phyloP scores from a whole-genome alignment of 345 rosid species.

The Adansonia digitata region DNA sequence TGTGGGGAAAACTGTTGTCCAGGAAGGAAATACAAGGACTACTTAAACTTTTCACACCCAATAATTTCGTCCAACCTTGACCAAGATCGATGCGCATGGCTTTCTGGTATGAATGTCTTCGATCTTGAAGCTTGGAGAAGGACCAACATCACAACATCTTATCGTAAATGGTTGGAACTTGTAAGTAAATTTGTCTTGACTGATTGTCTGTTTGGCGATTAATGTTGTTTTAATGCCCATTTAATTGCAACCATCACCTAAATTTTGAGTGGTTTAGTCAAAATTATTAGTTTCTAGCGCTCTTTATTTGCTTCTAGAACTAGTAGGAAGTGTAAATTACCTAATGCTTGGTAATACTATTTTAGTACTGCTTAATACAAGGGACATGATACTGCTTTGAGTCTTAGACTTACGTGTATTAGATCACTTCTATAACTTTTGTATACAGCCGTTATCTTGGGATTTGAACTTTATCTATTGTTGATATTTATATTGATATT shows the following conservation, averaged over 20 bases:
- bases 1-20: slow-evolving; percentile 80
- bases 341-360: not conserved
- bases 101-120: slow-evolving; percentile 77
- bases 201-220: not conserved
- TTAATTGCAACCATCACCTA: too few species aligned
- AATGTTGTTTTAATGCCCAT: not conserved
- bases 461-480: too few species aligned
- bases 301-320: not conserved
- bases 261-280: not conserved
- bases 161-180: slow-evolving; percentile 65
- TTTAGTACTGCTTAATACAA: not conserved
- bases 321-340: not conserved
- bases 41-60: slow-evolving; percentile 81
- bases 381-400: not conserved
- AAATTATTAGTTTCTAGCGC: not conserved
- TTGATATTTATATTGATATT: too few species aligned
- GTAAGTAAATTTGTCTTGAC: slow-evolving; percentile 42
- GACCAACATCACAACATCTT: slow-evolving; percentile 52
- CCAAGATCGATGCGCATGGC: slow-evolving; percentile 67
- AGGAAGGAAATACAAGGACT: slow-evolving; percentile 70
- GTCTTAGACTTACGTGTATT: not conserved
- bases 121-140: slow-evolving; percentile 90
- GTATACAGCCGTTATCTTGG: too few species aligned
- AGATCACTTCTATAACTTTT: not conserved
- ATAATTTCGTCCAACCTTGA: slow-evolving; percentile 54